Conservation (phyloP, 2,329 filamentous ascomycete genomes). For the Aureobasidium mangrovei region DNA sequence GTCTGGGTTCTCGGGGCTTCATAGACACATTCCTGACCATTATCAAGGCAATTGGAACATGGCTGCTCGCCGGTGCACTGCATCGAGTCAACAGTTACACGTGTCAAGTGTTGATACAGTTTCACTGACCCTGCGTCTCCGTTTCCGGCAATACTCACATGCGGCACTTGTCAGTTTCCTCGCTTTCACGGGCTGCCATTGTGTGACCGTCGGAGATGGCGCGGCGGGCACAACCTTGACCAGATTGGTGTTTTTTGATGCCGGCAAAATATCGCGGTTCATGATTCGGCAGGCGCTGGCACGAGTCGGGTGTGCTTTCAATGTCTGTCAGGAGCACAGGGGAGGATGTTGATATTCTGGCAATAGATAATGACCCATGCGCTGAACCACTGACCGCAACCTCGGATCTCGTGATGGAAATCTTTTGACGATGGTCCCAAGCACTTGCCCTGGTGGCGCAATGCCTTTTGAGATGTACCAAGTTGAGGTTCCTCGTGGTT, state of each 20-base stretch:
- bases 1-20: constrained; percentile 14
- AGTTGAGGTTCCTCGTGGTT: no score
- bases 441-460: no score
- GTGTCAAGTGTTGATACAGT: neutral
- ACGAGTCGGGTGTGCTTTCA: neutral
- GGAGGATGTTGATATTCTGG: no score
- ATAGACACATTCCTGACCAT: constrained; percentile 12
- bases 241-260: neutral
- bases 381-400: no score
- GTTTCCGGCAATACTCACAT: constrained; percentile 6
- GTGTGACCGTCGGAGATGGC: neutral
- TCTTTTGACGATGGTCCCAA: no score
- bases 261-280: constrained; percentile 1
- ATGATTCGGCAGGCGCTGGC: neutral
- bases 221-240: neutral
- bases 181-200: neutral
- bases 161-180: neutral
- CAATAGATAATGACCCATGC: no score
- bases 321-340: neutral
- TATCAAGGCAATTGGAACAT: neutral
- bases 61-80: constrained; percentile 8
- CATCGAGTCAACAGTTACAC: neutral
- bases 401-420: no score
- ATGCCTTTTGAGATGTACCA: no score
- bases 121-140: constrained; percentile 5